Base-by-base conservation (phyloP, 129 eudicot genomes). In the Lactuca saligna region DNA sequence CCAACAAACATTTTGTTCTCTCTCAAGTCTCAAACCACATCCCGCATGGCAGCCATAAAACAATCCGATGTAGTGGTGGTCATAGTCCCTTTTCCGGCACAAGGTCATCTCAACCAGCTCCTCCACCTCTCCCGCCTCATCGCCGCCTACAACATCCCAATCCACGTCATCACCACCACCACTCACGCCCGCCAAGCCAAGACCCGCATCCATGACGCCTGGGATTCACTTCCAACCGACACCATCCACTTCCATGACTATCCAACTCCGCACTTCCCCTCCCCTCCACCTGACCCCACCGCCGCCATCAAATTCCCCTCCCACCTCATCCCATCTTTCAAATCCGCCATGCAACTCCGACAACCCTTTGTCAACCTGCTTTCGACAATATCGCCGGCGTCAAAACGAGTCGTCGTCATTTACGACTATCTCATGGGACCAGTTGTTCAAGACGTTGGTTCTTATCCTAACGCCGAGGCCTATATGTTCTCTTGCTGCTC, bases 41-140 rank as follows among this genome's bases (percentile, higher is more conserved):
- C 53, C 32, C 17, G 33, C 12, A 66, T 75, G 79, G 62, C 66
- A 5, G 7, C 5, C 57, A 42, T 15, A n/a, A 49, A 66, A 29
- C 44, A 34, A 31, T 31, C 56, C 25, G 8, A 38, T 0, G 50
- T 15, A 7, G 62, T 16, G 15, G 78, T 79, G 33, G 64, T 82
- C 0, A 56, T 78, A 13, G 87, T 78, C 20, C 87, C 83, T 7
- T 79, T 82, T 70, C 79, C 83, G 53, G 77, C 77, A 32, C 87
- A 82, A 59, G 82, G 87, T 39, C 87, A 82, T 71, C 78, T 82
- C 60, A 82, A 82, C 77, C 81, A 78, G 46, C 77, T 82, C 41
- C 83, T 78, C 63, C 81, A 82, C 70, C 83, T 82, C 58, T 70
- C 81, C 55, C 75, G 71, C 57, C 87, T 82, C 34, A 56, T 82